Conservation (phyloP, 306 rosid genomes). For the Quercus parvula region DNA sequence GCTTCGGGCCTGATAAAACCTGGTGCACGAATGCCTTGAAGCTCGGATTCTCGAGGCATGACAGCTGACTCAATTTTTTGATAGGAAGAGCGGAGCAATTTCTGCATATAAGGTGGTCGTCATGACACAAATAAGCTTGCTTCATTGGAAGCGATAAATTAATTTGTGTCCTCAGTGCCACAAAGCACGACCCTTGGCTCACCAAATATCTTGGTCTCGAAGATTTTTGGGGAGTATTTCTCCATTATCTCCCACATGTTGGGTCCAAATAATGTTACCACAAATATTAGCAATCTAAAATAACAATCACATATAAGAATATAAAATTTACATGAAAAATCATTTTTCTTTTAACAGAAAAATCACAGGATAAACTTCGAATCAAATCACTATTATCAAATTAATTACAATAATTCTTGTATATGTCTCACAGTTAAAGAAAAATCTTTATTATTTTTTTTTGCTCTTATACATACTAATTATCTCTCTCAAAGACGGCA, state of each 20-base stretch:
- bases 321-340: too few species aligned
- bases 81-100: slow-evolving; percentile 2
- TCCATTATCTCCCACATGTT: background rate
- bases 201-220: slow-evolving; percentile 16
- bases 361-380: too few species aligned
- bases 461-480: too few species aligned
- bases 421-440: too few species aligned
- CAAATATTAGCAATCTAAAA: too few species aligned
- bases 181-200: slow-evolving; percentile 2
- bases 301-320: too few species aligned
- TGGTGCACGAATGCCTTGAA: background rate
- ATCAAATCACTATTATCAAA: too few species aligned
- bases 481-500: too few species aligned
- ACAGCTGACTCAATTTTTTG: background rate
- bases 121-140: background rate
- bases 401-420: too few species aligned
- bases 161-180: background rate
- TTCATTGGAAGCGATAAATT: slow-evolving; percentile 14
- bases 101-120: slow-evolving; percentile 12
- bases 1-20: slow-evolving; percentile 17
- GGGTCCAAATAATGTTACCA: too few species aligned
- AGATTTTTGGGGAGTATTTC: slow-evolving; percentile 10
- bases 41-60: background rate
- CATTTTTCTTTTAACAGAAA: too few species aligned
- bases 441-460: too few species aligned